Base-by-base conservation (phyloP, 257 asterid species). In the Fraxinus americana region DNA sequence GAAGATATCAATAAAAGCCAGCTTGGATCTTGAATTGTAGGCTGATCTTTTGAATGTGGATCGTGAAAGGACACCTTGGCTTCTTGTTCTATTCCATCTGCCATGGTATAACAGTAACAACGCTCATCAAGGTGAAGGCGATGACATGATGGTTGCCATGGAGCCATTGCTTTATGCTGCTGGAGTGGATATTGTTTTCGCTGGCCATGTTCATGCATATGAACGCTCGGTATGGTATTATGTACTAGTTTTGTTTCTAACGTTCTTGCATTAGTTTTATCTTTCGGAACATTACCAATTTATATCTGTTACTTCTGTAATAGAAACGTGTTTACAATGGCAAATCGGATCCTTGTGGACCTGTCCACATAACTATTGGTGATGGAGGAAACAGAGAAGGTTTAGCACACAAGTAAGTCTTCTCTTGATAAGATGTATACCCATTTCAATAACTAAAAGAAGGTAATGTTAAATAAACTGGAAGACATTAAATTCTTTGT, bases 321-420 rank as follows among this genome's bases (percentile, higher is more conserved):
- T 91, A 95, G 97, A 83, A 66, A 68, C 97, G 93, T 10, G 96
- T 90, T 43, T 87, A 80, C 72, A 88, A 84, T 72, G 91, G 91
- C 39, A 85, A 73, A 83, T 77, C 76, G 4, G 85, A 95, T 80
- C 91, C 88, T 30, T 95, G 98, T 76, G 98, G 99, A 39, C 87
- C 92, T 48, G 91, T 91, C 69, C 97, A 93, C 83, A 88, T 95
- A 71, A 95, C 99, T 59, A 93, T 91, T 80, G 99, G 99, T 5
- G 98, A 95, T 73, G 98, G 98, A 77, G 99, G 99, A 75, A 95
- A 95, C 70, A 85, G 85, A 82, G 99, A 93, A 88, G 99, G 99
- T 72, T 87, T 95, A 85, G 96, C 99, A 1, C 79, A 38, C 77
- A 38, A 30, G 99, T 93, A 81, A 87, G 97, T 80, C 54, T 79